These are phyloP conservation scores for Diaporthe helianthi DNA, from an alignment of 2,329 filamentous ascomycete species.

Conservation along the genomic window DNA sequence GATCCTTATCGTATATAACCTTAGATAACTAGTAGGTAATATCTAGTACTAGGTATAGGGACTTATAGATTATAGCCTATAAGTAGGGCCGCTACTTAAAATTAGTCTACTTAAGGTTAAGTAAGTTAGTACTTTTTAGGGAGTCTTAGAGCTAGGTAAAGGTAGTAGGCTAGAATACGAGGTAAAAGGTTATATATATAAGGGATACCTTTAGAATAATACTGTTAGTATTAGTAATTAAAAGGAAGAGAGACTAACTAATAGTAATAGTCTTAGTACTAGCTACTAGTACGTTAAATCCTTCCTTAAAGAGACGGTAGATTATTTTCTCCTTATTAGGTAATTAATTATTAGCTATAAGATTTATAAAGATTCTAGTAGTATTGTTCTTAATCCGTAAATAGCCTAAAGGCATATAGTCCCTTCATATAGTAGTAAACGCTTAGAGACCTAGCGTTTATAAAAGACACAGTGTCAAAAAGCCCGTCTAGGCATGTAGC, in stretches of 20 bases:
- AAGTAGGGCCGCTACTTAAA: constrained; percentile 39
- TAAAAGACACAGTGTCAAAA: too few relatives aligned
- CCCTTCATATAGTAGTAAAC: too few relatives aligned
- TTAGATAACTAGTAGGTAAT: constrained; percentile 33
- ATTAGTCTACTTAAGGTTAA: constrained; percentile 33
- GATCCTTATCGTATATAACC: constrained; percentile 26
- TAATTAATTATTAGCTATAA: constrained; percentile 38
- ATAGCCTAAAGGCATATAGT: too few relatives aligned
- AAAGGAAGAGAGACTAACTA: too few relatives aligned
- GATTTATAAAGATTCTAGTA: too few relatives aligned
- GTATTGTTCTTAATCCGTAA: too few relatives aligned
- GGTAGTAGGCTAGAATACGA: background rate
- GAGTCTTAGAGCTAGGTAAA: background rate
- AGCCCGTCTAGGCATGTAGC: too few relatives aligned
- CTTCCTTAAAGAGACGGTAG: constrained; percentile 36
- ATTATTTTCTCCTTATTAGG: constrained; percentile 34
- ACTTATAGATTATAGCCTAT: constrained; percentile 37
- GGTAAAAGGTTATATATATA: constrained; percentile 13
- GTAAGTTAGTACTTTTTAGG: background rate
- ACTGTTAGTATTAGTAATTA: too few relatives aligned
- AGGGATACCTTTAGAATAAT: background rate
- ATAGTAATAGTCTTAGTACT: constrained; percentile 36
- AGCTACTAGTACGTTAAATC: constrained; percentile 36
- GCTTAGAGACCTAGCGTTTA: too few relatives aligned
- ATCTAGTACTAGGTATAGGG: constrained; percentile 37